Evolutionary conservation across 345 rosid genomes (phyloP).

Genomic region (Heritiera littoralis): DNA sequence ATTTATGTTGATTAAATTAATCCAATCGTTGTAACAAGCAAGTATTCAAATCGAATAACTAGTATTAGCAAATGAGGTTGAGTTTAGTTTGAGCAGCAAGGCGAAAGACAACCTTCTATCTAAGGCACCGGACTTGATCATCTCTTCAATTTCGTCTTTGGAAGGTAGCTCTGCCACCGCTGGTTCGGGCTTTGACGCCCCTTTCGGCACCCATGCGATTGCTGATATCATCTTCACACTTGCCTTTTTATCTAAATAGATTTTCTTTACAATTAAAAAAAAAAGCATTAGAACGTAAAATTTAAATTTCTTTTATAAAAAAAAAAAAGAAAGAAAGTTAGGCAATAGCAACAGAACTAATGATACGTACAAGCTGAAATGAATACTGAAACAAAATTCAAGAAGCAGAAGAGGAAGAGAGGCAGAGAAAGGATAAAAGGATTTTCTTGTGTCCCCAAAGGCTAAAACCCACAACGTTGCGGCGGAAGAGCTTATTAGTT

Average conservation of each 20-base stretch:
- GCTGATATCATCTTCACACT: slow-evolving; percentile 67
- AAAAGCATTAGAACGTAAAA: not conserved
- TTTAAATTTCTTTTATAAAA: not conserved
- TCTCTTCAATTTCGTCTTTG: slow-evolving; percentile 74
- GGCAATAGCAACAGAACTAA: too few relatives aligned
- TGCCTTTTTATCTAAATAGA: not conserved
- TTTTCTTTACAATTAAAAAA: not conserved
- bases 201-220: slow-evolving; percentile 87
- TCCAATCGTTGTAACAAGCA: not conserved
- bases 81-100: not conserved
- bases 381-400: too few relatives aligned
- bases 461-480: too few relatives aligned
- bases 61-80: not conserved
- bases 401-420: too few relatives aligned
- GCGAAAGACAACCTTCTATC: slow-evolving; percentile 40
- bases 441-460: too few relatives aligned
- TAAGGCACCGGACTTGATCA: slow-evolving; percentile 57
- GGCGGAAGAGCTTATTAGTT: too few relatives aligned
- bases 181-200: slow-evolving; percentile 65
- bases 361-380: too few relatives aligned
- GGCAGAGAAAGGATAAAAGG: too few relatives aligned
- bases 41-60: not conserved
- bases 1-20: not conserved
- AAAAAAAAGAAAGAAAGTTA: not conserved
- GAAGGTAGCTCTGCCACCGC: slow-evolving; percentile 74